These are phyloP conservation scores for Prillingera fragicola DNA, from an alignment of 1,284 basidiomycete species.

Conservation along the genomic window DNA sequence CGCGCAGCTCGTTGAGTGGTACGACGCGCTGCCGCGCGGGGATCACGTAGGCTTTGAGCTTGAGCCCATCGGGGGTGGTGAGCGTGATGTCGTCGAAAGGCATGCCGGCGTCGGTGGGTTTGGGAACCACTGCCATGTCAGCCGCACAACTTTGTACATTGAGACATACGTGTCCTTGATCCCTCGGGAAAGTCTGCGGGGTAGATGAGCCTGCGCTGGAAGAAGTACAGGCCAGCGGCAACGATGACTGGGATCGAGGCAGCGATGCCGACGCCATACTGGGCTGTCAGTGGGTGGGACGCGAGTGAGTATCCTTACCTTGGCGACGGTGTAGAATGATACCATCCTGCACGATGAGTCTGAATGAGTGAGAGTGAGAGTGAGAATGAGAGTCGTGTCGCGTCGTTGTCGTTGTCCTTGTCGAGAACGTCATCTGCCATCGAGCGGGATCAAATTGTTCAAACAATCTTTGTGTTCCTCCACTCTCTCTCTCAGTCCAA, in stretches of 20 bases:
- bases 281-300: neutral
- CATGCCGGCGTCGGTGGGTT: slow-evolving; percentile 64
- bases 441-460: neutral
- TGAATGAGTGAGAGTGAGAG: neutral
- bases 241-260: slow-evolving; percentile 23
- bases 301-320: slow-evolving; percentile 54
- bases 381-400: neutral
- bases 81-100: slow-evolving; percentile 67
- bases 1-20: slow-evolving; percentile 20
- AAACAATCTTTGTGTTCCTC: slow-evolving; percentile 14
- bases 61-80: slow-evolving; percentile 58
- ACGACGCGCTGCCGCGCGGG: slow-evolving; percentile 36
- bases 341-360: slow-evolving; percentile 15
- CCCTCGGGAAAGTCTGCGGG: slow-evolving; percentile 79
- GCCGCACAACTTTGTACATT: neutral
- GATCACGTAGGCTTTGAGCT: slow-evolving; percentile 60
- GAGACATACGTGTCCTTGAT: slow-evolving; percentile 61
- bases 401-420: no score
- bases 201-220: slow-evolving; percentile 82
- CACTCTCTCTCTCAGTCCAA: neutral
- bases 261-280: slow-evolving; percentile 37
- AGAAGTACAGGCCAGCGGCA: slow-evolving; percentile 71
- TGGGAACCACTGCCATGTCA: slow-evolving; percentile 58
- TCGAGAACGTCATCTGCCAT: neutral
- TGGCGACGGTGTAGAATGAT: slow-evolving; percentile 52